These are phyloP conservation scores for Beauveria rudraprayagi DNA, from an alignment of 2,329 filamentous ascomycete genomes.

Conservation along the genomic window DNA sequence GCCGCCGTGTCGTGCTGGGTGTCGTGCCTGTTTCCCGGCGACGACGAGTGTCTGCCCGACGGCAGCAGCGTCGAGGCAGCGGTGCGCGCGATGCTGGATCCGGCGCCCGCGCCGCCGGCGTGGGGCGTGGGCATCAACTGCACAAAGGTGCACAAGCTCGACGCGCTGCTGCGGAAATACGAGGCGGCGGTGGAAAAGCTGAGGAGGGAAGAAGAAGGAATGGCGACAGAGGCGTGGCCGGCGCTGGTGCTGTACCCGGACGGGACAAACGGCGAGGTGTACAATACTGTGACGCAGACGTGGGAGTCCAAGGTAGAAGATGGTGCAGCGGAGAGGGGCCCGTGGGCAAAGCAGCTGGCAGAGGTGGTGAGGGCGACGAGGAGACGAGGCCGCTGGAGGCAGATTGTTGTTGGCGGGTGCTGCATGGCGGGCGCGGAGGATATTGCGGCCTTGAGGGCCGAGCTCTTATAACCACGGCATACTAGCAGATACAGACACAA, in stretches of 20 bases:
- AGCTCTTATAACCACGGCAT: not conserved
- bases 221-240: constrained; percentile 33
- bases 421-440: constrained; percentile 39
- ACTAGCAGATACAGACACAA: no score
- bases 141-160: constrained; percentile 57
- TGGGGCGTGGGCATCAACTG: constrained; percentile 64
- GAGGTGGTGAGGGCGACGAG: constrained; percentile 31
- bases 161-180: constrained; percentile 44
- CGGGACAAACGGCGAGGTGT: constrained; percentile 59
- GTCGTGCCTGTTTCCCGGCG: constrained; percentile 52
- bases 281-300: constrained; percentile 53
- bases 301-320: constrained; percentile 44
- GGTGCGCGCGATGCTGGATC: constrained; percentile 31
- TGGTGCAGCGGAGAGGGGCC: constrained; percentile 16
- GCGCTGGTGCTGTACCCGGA: constrained; percentile 59
- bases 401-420: constrained; percentile 45
- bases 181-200: constrained; percentile 39
- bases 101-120: constrained; percentile 21
- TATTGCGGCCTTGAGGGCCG: constrained; percentile 21
- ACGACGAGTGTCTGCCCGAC: constrained; percentile 47
- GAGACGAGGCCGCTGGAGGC: constrained; percentile 31
- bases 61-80: constrained; percentile 34
- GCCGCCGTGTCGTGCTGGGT: constrained; percentile 48
- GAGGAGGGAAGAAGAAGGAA: constrained; percentile 23
- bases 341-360: constrained; percentile 41